Percentiles rank a stretch among this genome's conserved stretches.
Evolutionary conservation across 306 rosid genomes (phyloP).

Genomic region (Erythrophleum fordii): DNA sequence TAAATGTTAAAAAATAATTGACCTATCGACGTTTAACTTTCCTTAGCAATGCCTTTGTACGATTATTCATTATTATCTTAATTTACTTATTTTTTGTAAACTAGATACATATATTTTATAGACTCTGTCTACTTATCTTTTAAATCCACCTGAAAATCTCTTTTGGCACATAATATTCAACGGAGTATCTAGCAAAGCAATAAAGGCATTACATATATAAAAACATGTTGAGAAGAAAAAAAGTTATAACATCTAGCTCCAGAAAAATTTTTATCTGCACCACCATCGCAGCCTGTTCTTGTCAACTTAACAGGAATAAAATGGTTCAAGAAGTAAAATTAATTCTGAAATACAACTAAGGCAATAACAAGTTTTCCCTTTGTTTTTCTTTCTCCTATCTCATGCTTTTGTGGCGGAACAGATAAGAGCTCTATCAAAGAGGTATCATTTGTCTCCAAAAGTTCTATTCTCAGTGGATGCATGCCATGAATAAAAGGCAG

Average conservation of each 20-base stretch:
- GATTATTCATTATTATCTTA: too few species aligned
- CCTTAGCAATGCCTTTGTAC: too few species aligned
- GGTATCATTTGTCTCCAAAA: slow-evolving; percentile 37
- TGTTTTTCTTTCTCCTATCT: slow-evolving; percentile 26
- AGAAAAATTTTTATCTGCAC: slow-evolving; percentile 46
- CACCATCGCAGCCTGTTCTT: slow-evolving; percentile 46
- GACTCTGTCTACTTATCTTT: not conserved
- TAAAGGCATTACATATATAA: slow-evolving; percentile 5
- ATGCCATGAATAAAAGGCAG: slow-evolving; percentile 63
- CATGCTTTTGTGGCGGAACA: slow-evolving; percentile 33
- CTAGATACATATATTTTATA: not conserved
- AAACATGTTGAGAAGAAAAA: slow-evolving; percentile 18
- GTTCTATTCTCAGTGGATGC: slow-evolving; percentile 49
- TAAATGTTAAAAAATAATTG: too few species aligned
- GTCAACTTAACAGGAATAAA: slow-evolving; percentile 46
- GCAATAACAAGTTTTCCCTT: slow-evolving; percentile 28
- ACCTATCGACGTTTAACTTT: too few species aligned
- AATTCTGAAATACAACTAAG: slow-evolving; percentile 34
- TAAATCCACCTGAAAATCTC: not conserved
- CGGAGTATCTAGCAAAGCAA: slow-evolving; percentile 25
- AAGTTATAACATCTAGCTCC: slow-evolving; percentile 22
- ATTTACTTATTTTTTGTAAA: too few species aligned
- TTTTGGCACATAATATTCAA: not conserved
- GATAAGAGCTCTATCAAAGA: slow-evolving; percentile 43
- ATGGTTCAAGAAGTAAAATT: slow-evolving; percentile 34